phyloP scores from a whole-genome alignment of 202 grass and related monocot genomes.

The Carex arenaria region DNA sequence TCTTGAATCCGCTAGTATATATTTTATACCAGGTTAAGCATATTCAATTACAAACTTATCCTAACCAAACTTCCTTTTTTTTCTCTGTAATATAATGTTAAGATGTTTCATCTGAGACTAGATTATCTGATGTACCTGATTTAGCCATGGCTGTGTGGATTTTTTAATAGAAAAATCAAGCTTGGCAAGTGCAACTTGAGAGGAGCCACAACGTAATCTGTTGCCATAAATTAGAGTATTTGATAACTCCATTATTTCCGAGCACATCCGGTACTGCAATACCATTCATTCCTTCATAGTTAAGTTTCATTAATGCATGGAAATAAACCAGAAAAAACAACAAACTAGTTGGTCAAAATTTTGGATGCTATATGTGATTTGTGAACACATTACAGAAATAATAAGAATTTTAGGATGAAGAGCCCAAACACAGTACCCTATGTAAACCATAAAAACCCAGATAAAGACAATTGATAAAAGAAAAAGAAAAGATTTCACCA shows the following conservation, averaged over 20 bases:
- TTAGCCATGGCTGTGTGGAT: conserved; percentile 47
- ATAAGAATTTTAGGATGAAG: background rate
- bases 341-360: conserved; percentile 16
- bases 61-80: background rate
- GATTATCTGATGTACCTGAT: conserved; percentile 42
- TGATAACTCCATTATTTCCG: conserved; percentile 91
- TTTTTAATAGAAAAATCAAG: conserved; percentile 60
- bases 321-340: conserved; percentile 6
- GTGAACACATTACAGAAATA: conserved; percentile 11
- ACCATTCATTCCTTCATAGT: conserved; percentile 23
- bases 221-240: conserved; percentile 84
- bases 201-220: conserved; percentile 78
- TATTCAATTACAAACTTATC: background rate
- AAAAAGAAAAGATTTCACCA: background rate
- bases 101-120: background rate
- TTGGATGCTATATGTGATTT: background rate
- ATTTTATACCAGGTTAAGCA: background rate
- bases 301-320: conserved; percentile 7
- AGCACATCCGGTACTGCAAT: conserved; percentile 92
- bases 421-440: background rate
- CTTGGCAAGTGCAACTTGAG: conserved; percentile 69
- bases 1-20: background rate
- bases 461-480: background rate
- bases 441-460: background rate
- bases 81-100: background rate